These are phyloP conservation scores for Fusarium sp. DNA, from an alignment of 2,329 filamentous ascomycete genomes.

Conservation along the genomic window DNA sequence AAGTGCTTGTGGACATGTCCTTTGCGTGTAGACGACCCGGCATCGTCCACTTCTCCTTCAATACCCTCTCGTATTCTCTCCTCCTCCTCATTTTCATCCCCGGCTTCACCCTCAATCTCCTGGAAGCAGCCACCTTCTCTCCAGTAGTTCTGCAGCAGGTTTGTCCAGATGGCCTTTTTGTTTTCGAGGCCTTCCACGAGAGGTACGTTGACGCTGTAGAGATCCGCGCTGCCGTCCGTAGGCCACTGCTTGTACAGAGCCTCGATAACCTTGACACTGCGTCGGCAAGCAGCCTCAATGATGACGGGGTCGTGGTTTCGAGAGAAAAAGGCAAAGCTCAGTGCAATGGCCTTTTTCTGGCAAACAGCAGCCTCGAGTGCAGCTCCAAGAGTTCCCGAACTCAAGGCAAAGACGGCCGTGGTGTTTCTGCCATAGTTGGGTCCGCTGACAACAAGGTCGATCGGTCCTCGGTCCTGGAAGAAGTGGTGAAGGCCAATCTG, in stretches of 20 bases:
- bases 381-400: conserved; percentile 81
- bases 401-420: conserved; percentile 82
- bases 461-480: conserved; percentile 76
- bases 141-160: conserved; percentile 94
- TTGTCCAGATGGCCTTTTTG: conserved; percentile 82
- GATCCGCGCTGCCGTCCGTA: conserved; percentile 73
- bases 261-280: conserved; percentile 83
- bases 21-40: conserved; percentile 43
- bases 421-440: conserved; percentile 89
- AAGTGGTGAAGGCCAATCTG: conserved; percentile 87
- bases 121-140: conserved; percentile 85
- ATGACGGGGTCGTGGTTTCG: conserved; percentile 85
- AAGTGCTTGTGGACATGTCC: conserved; percentile 86
- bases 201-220: conserved; percentile 95
- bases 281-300: conserved; percentile 80
- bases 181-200: conserved; percentile 79
- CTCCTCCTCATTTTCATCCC: conserved; percentile 78
- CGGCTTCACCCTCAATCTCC: conserved; percentile 75
- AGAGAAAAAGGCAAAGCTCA: conserved; percentile 92
- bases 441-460: conserved; percentile 83
- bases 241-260: conserved; percentile 82
- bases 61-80: conserved; percentile 77
- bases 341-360: conserved; percentile 77
- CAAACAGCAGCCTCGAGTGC: conserved; percentile 83
- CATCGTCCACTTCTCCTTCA: conserved; percentile 58